Conservation (phyloP, 129 eudicot species). For the Glebionis coronaria region DNA sequence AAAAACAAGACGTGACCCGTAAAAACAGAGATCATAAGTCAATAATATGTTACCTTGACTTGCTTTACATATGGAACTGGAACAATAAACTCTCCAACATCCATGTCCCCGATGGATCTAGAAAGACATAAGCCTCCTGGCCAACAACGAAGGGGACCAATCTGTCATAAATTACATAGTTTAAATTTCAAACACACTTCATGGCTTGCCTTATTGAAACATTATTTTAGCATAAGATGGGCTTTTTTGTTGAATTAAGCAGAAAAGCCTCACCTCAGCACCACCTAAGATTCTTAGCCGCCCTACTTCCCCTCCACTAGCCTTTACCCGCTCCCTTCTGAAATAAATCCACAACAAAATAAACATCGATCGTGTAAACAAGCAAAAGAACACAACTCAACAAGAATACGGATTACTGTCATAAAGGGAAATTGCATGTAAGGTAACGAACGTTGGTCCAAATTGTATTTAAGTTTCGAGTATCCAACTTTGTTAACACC, state of each 20-base stretch:
- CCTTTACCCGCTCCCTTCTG: slow-evolving; percentile 87
- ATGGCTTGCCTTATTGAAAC: background rate
- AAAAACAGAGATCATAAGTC: background rate
- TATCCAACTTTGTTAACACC: too few relatives aligned
- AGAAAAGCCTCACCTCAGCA: slow-evolving; percentile 47
- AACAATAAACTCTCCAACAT: slow-evolving; percentile 92
- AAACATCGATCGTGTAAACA: slow-evolving; percentile 12
- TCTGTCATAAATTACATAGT: slow-evolving; percentile 36
- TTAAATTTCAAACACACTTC: background rate
- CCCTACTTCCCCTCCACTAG: slow-evolving; percentile 97
- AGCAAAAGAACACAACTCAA: slow-evolving; percentile 11
- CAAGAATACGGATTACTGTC: background rate
- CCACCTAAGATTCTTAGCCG: slow-evolving; percentile 84
- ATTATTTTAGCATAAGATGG: background rate
- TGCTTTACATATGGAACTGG: slow-evolving; percentile 93
- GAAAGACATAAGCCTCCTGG: slow-evolving; percentile 99
- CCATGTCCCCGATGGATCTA: slow-evolving; percentile 93
- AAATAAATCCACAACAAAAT: slow-evolving; percentile 14
- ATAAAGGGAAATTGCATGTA: background rate
- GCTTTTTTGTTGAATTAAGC: background rate
- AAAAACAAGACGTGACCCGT: background rate
- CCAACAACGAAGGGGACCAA: slow-evolving; percentile 99
- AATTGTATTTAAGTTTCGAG: too few relatives aligned
- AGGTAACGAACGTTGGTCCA: too few relatives aligned
- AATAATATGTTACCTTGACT: slow-evolving; percentile 60